Evolutionary conservation across 306 rosid species (phyloP).

Genomic region (Vigna nakashimae): DNA sequence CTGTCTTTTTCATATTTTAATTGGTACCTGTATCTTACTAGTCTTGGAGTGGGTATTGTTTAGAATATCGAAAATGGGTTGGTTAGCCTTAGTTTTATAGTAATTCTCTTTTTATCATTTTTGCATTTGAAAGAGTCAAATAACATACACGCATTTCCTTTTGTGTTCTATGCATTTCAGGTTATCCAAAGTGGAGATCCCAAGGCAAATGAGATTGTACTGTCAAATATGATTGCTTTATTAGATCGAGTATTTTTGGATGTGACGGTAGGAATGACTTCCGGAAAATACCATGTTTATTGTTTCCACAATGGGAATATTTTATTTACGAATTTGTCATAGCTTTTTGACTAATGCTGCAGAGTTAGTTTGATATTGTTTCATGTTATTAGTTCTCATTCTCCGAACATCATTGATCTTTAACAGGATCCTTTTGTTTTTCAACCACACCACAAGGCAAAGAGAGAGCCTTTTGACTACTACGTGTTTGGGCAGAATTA

Average conservation of each 20-base stretch:
- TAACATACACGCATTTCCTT: not conserved
- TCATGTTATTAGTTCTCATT: constrained; percentile 16
- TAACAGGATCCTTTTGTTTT: constrained; percentile 94
- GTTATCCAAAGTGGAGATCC: constrained; percentile 80
- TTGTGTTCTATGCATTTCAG: constrained; percentile 56
- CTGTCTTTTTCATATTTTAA: constrained; percentile 6
- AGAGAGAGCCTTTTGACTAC: constrained; percentile 97
- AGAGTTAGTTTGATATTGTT: constrained; percentile 36
- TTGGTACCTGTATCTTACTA: constrained; percentile 7
- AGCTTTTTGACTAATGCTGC: constrained; percentile 37
- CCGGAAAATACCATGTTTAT: constrained; percentile 11
- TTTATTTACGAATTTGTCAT: constrained; percentile 12
- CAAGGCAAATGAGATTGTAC: constrained; percentile 74
- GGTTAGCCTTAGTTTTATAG: not conserved
- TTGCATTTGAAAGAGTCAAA: constrained; percentile 20
- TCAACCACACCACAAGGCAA: constrained; percentile 84
- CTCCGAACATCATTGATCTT: constrained; percentile 51
- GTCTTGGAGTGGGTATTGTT: constrained; percentile 14
- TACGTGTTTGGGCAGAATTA: constrained; percentile 90
- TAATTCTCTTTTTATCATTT: constrained; percentile 27
- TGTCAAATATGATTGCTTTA: constrained; percentile 79
- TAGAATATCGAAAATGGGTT: constrained; percentile 4
- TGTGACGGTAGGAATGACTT: constrained; percentile 70
- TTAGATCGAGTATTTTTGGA: constrained; percentile 85
- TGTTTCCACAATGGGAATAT: constrained; percentile 9